Evolutionary conservation across 2,329 filamentous ascomycete genomes (phyloP), one percentile per base, ranked within the genome.

Genomic region (Beauveria varroae): DNA sequence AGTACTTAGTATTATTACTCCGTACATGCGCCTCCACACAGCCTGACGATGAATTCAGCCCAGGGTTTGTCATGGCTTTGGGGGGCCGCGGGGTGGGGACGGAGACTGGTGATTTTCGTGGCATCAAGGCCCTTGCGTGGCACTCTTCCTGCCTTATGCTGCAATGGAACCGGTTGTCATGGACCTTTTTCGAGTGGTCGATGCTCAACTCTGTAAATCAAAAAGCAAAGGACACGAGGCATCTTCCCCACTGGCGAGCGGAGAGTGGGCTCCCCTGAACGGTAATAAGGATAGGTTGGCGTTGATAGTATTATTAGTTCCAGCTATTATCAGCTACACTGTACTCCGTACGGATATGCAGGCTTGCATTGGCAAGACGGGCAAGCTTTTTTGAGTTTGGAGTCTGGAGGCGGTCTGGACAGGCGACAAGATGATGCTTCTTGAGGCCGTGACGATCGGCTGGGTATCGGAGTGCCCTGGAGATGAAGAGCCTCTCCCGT

Each of bases 21-120:
- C 34, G 34, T 37, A 37, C 34, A 57, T 18, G 51, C 51, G 40
- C 24, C 41, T 37, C 54, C 26, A 26, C 55, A 57, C 34, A 37
- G 55, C 55, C 55, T 40, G 30, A 51, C 30, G 55, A 58, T 58
- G 56, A 18, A 57, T 57, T 57, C 54, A 47, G 54, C 54, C 28
- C 20, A 40, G 18, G 37, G 9, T 18, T 46, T 18, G 22, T 28
- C 18, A 22, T 41, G 40, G 28, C 50, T 46, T 56, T 41, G 24
- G 49, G 20, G 53, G 24, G 53, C 37, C 34, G 34, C 51, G 51
- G 46, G 50, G 51, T 54, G 37, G 51, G 26, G 12, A 34, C 30
- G 30, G 30, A 34, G 30, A 34, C 30, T 34, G 30, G 10, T 34
- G 30, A 34, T 34, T 34, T 14, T 34, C 30, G 30, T 14, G 30